These are phyloP conservation scores for Ophiostoma fasciatum DNA, from an alignment of 2,329 filamentous ascomycete genomes.

Conservation along the genomic window DNA sequence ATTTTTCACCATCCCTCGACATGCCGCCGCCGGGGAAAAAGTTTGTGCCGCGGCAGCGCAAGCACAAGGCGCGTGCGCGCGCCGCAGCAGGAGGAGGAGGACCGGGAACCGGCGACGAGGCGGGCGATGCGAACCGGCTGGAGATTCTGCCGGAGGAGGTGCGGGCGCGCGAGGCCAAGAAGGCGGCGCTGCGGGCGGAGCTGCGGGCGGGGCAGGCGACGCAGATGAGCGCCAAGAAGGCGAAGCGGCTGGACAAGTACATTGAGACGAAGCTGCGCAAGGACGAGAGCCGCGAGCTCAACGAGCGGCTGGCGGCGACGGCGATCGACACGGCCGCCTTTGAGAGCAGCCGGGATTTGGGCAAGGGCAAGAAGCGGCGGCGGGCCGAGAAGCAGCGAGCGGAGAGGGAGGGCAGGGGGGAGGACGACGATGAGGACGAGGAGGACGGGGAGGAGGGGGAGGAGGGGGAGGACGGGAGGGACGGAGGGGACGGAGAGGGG, in stretches of 20 bases:
- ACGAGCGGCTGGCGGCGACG: conserved; percentile 65
- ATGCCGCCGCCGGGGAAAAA: conserved; percentile 17
- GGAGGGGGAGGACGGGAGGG: too few relatives aligned
- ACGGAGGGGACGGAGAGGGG: too few relatives aligned
- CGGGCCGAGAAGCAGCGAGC: conserved; percentile 46
- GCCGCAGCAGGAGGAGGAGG: conserved; percentile 29
- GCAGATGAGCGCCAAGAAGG: conserved; percentile 51
- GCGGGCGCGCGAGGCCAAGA: conserved; percentile 37
- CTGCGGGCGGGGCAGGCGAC: conserved; percentile 20
- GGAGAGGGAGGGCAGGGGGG: conserved; percentile 29
- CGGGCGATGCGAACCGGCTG: conserved; percentile 35
- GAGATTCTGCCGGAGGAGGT: conserved; percentile 33
- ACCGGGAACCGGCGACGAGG: neutral
- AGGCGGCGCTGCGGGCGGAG: conserved; percentile 38
- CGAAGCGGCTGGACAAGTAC: conserved; percentile 53
- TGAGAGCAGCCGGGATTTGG: conserved; percentile 62
- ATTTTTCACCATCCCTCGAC: neutral
- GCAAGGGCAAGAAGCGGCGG: conserved; percentile 57
- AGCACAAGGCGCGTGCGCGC: conserved; percentile 55
- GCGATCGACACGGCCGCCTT: conserved; percentile 75
- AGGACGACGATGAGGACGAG: conserved; percentile 19
- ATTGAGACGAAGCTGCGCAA: conserved; percentile 85
- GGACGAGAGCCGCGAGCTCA: conserved; percentile 73
- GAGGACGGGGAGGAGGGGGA: conserved; percentile 5
- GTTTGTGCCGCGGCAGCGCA: conserved; percentile 50